Conservation (phyloP, 257 asterid genomes). For the Craterostigma plantagineum region DNA sequence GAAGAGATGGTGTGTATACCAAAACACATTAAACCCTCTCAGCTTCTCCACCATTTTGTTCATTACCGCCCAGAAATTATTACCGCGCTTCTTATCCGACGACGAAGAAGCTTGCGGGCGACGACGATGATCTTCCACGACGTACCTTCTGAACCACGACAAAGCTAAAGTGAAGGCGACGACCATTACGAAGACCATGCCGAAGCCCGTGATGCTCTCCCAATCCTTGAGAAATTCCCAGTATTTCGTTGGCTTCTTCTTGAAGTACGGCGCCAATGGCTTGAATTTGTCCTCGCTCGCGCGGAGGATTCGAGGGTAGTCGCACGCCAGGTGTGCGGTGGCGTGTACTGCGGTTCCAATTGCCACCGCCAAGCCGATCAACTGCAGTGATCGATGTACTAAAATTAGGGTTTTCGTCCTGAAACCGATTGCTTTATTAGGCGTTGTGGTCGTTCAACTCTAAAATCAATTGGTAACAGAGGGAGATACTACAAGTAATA, state of each 20-base stretch:
- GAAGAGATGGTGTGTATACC: slow-evolving; percentile 51
- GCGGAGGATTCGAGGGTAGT: slow-evolving; percentile 51
- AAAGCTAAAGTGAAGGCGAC: slow-evolving; percentile 78
- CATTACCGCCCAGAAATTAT: too few species aligned
- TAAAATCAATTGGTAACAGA: too few species aligned
- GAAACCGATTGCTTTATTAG: too few species aligned
- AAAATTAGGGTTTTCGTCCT: too few species aligned
- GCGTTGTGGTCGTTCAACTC: too few species aligned
- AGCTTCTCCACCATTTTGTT: slow-evolving; percentile 26
- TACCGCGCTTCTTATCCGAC: too few species aligned
- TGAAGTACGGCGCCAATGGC: slow-evolving; percentile 40
- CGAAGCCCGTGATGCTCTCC: slow-evolving; percentile 71
- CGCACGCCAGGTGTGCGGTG: slow-evolving; percentile 61
- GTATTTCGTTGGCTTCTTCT: slow-evolving; percentile 47
- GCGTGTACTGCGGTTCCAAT: slow-evolving; percentile 64
- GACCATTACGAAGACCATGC: slow-evolving; percentile 74
- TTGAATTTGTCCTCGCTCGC: slow-evolving; percentile 35
- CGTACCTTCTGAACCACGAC: slow-evolving; percentile 54
- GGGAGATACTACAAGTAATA: too few species aligned
- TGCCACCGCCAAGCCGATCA: slow-evolving; percentile 59
- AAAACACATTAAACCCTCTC: slow-evolving; percentile 52
- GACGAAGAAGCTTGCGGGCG: too few species aligned
- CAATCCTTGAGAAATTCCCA: slow-evolving; percentile 56
- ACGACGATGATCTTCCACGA: slow-evolving; percentile 12
- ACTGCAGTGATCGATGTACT: slow-evolving; percentile 12